phyloP scores from a whole-genome alignment of 2,329 filamentous ascomycete species.

The Lachnellula subtilissima region DNA sequence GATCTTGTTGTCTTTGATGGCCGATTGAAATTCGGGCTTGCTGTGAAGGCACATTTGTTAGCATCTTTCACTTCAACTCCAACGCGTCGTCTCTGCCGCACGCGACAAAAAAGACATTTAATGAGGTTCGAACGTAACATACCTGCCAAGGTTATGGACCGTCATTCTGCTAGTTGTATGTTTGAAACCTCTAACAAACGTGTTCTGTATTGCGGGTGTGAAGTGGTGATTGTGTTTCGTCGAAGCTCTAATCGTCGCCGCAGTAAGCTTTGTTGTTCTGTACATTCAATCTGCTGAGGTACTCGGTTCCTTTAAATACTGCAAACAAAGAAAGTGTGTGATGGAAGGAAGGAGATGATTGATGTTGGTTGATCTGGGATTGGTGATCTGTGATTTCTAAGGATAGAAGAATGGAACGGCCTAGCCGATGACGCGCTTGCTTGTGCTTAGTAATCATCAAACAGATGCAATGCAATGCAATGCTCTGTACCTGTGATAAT shows the following conservation, averaged over 20 bases:
- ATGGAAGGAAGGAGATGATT: background rate
- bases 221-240: background rate
- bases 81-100: background rate
- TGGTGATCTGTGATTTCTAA: slow-evolving; percentile 14
- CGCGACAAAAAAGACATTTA: no score
- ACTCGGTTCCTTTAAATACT: background rate
- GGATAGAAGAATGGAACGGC: background rate
- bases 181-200: slow-evolving; percentile 28
- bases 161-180: slow-evolving; percentile 39
- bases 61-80: slow-evolving; percentile 10
- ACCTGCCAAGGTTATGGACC: slow-evolving; percentile 42
- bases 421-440: slow-evolving; percentile 4
- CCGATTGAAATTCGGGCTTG: slow-evolving; percentile 53
- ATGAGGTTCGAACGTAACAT: slow-evolving; percentile 12
- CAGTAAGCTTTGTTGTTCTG: slow-evolving; percentile 11
- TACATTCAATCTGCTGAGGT: background rate
- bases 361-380: background rate
- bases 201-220: background rate
- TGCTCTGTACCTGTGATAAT: no score
- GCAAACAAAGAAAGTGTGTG: background rate
- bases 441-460: background rate
- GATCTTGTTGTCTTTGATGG: slow-evolving; percentile 50
- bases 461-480: no score
- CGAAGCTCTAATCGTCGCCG: slow-evolving; percentile 5
- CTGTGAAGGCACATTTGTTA: slow-evolving; percentile 36